Conservation (phyloP, 1,139 yeast genomes). For the Hyphopichia wangnamkhiaoensis region DNA sequence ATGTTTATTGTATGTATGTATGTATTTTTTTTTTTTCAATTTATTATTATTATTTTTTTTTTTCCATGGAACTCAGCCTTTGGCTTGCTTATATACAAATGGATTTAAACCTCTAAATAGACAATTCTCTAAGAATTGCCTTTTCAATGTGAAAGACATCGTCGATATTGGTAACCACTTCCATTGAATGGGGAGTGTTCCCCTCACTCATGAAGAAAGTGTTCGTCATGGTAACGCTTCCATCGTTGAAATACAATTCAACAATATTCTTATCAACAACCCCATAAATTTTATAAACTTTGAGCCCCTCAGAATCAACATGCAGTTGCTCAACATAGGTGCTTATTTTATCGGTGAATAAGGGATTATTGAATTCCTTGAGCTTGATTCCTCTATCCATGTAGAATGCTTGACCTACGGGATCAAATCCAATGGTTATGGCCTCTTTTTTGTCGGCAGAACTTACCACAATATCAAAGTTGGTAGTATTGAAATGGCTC, state of each 20-base stretch:
- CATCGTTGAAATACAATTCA: conserved; percentile 27
- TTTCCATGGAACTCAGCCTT: neutral
- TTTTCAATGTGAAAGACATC: conserved; percentile 4
- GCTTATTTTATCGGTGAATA: conserved; percentile 15
- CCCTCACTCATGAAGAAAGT: conserved; percentile 11
- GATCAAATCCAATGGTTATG: conserved; percentile 13
- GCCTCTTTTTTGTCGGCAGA: conserved; percentile 10
- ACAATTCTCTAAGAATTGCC: conserved; percentile 3
- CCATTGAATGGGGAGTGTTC: conserved; percentile 6
- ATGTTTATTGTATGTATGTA: no score
- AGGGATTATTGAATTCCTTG: conserved; percentile 11
- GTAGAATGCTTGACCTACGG: conserved; percentile 10
- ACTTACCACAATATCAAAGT: conserved; percentile 10
- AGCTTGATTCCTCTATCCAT: conserved; percentile 12
- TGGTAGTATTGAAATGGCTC: conserved; percentile 1
- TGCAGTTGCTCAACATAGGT: conserved; percentile 11
- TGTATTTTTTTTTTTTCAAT: no score
- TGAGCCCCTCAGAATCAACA: conserved; percentile 7
- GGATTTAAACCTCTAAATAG: neutral
- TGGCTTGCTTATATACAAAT: no score
- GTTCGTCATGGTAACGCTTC: conserved; percentile 13
- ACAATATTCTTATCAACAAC: conserved; percentile 23
- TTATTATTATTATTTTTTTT: no score
- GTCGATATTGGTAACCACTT: conserved; percentile 4
- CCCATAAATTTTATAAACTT: conserved; percentile 20